These are phyloP conservation scores for Cladosporium sp. DNA, from an alignment of 2,329 filamentous ascomycete species.

Conservation along the genomic window DNA sequence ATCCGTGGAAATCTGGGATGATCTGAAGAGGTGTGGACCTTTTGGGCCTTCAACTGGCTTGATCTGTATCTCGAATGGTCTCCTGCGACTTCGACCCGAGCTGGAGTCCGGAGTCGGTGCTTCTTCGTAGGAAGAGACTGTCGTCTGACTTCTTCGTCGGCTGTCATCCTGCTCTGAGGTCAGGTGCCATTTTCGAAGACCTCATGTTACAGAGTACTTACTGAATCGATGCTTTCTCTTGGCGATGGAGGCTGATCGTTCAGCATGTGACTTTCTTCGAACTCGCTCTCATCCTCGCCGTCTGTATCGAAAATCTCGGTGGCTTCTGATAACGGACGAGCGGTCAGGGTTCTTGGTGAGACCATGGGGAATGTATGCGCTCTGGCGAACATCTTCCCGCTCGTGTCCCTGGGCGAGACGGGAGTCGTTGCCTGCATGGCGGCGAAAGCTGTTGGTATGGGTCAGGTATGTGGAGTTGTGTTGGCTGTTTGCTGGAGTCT, in stretches of 20 bases:
- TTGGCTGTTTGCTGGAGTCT: neutral
- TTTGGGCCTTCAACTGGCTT: constrained; percentile 73
- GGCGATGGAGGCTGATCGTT: constrained; percentile 42
- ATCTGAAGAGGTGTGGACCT: constrained; percentile 81
- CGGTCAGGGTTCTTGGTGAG: constrained; percentile 27
- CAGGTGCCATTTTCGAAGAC: no score
- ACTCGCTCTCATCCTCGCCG: constrained; percentile 61
- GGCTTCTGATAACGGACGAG: constrained; percentile 62
- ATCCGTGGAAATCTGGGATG: constrained; percentile 57
- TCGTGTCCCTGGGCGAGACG: constrained; percentile 39
- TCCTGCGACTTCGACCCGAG: constrained; percentile 52
- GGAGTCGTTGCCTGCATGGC: constrained; percentile 43
- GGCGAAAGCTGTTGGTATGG: constrained; percentile 8
- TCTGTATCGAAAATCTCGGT: constrained; percentile 79
- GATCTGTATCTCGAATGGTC: constrained; percentile 57
- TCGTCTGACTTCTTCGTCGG: constrained; percentile 76
- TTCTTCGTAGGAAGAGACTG: constrained; percentile 82
- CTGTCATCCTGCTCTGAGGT: constrained; percentile 27
- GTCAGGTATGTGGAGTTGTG: neutral
- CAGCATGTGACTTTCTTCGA: constrained; percentile 25
- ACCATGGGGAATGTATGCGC: constrained; percentile 32
- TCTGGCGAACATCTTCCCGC: constrained; percentile 47
- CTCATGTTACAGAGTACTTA: no score
- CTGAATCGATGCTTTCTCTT: constrained; percentile 65
- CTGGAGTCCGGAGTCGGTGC: constrained; percentile 62